Evolutionary conservation across 345 rosid species (phyloP), one percentile per base, ranked within the genome.

Genomic region (Populus euphratica): DNA sequence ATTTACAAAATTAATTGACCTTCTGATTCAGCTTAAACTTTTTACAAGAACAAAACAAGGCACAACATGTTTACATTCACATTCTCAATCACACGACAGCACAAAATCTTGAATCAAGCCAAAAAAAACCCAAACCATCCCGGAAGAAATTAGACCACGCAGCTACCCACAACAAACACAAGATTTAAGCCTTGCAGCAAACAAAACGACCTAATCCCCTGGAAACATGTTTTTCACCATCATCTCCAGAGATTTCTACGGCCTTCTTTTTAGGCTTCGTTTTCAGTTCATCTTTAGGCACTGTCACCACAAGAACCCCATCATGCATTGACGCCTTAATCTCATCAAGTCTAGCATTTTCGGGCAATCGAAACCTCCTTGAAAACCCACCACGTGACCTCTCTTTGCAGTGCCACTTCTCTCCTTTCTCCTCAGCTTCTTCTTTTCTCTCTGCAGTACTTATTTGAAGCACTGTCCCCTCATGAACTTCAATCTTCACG

Each of bases 341-440:
- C 81, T 83, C 86, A 49, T 87, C 82, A 16, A 76, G 82, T 33
- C 69, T 86, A 1, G 75, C 85, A 81, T 81, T 73, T 31, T 79
- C 79, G 2, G 87, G 87, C 62, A 86, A 61, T 38, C 74, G 71
- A 52, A 84, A 86, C 75, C 79, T 74, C 85, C 85, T 83, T 7
- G 35, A 35, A 67, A 79, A 70, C 8, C 71, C 72, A 8, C 85
- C 77, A 4, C 31, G 47, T 1, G 14, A 3, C 65, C 84, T 73
- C 76, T 87, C 89, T 78, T 72, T 79, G 76, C 87, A 82, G 38
- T 84, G 89, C 87, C 89, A 86, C 77, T 71, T 81, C 18, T 27
- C 62, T 12, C 66, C 81, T 59, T 80, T 74, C 27, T 73, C 80
- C n/a, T 49, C 74, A 0, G 66, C 73, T 1, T 68, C 83, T 39